phyloP scores from a whole-genome alignment of 2,329 filamentous ascomycete genomes.

The Fusarium avenaceum region DNA sequence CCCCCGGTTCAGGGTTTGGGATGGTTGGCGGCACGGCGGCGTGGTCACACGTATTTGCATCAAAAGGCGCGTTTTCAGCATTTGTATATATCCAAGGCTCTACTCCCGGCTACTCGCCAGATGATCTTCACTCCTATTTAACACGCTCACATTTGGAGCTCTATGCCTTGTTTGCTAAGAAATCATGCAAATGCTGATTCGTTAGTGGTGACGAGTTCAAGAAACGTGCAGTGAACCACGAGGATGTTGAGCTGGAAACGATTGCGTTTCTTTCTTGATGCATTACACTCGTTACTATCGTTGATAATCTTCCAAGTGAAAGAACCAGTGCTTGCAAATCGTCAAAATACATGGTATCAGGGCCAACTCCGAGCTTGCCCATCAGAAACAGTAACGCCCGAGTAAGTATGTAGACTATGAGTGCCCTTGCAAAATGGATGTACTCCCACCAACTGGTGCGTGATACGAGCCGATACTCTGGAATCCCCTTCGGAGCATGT shows the following conservation, averaged over 20 bases:
- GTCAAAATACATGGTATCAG: conserved; percentile 19
- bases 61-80: conserved; percentile 43
- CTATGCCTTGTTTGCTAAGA: neutral
- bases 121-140: conserved; percentile 50
- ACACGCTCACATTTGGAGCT: conserved; percentile 25
- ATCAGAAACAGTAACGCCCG: conserved; percentile 20
- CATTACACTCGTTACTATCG: conserved; percentile 38
- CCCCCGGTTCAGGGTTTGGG: conserved; percentile 34
- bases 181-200: neutral
- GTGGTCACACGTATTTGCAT: conserved; percentile 44
- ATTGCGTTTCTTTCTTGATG: conserved; percentile 21
- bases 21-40: conserved; percentile 32
- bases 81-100: conserved; percentile 44
- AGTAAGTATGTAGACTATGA: conserved; percentile 37
- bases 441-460: conserved; percentile 64
- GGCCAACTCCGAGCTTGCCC: conserved; percentile 9
- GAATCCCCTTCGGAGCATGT: conserved; percentile 65
- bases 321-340: conserved; percentile 11
- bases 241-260: neutral
- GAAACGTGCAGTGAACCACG: neutral
- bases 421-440: conserved; percentile 59
- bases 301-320: conserved; percentile 23
- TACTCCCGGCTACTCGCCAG: conserved; percentile 35
- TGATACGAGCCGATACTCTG: conserved; percentile 75
- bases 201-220: neutral